phyloP scores from a whole-genome alignment of 1,284 basidiomycete genomes.

The Puccinia hordei region DNA sequence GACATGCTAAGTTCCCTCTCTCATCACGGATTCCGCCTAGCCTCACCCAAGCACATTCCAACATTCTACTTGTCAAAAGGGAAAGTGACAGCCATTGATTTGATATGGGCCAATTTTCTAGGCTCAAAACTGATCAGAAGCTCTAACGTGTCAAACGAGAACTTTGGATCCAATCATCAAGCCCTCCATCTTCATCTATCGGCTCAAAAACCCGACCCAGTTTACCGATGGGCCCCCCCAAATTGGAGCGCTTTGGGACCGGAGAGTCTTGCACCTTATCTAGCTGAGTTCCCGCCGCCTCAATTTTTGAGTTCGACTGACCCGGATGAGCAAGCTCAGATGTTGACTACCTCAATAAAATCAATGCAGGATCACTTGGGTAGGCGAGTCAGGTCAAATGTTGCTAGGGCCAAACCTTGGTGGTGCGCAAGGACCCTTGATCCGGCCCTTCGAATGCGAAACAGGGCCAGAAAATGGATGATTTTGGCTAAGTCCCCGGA shows the following conservation, averaged over 20 bases:
- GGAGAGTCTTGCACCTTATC: neutral
- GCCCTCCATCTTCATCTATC: neutral
- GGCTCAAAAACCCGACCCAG: too few relatives aligned
- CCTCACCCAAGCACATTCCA: constrained; percentile 3
- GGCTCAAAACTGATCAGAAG: neutral
- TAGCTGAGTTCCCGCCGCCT: too few relatives aligned
- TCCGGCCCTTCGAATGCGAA: neutral
- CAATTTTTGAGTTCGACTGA: neutral
- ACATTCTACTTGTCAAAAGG: neutral
- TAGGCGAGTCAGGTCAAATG: neutral
- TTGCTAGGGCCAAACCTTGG: neutral
- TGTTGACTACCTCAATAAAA: neutral
- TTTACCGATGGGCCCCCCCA: neutral
- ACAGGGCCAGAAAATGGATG: constrained; percentile 22
- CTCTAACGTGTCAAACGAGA: neutral
- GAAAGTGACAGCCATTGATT: neutral
- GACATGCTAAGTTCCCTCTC: neutral
- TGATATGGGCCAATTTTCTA: neutral
- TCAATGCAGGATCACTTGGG: neutral
- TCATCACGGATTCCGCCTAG: neutral
- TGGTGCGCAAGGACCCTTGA: constrained; percentile 9
- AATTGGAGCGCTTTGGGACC: neutral
- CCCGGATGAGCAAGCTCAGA: neutral
- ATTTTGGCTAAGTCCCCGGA: neutral
- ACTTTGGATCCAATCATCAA: neutral